Evolutionary conservation across 225 moss, liverwort and hornwort species (phyloP).

Genomic region (Polytrichum formosum): DNA sequence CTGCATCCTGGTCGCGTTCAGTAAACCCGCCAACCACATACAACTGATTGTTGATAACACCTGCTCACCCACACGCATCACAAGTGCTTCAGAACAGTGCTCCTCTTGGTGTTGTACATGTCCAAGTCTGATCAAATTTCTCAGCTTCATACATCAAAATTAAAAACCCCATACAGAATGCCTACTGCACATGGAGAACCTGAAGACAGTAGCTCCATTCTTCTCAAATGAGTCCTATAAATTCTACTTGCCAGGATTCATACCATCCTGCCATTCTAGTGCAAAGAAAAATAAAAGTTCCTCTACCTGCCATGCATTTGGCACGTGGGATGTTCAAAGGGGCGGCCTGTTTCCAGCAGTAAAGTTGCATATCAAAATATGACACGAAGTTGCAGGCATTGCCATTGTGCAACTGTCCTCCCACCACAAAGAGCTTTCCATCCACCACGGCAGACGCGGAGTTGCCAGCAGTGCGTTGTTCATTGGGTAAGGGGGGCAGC

Average conservation of each 20-base stretch:
- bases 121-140: no score
- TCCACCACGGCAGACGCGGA: slow-evolving; percentile 95
- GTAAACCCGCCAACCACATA: slow-evolving; percentile 94
- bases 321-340: slow-evolving; percentile 76
- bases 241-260: no score
- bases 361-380: slow-evolving; percentile 91
- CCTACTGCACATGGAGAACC: no score
- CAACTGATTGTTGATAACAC: slow-evolving; percentile 86
- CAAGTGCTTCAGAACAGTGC: background rate
- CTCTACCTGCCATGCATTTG: slow-evolving; percentile 91
- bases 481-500: slow-evolving; percentile 78
- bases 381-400: slow-evolving; percentile 87
- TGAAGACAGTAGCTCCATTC: no score
- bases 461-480: slow-evolving; percentile 82
- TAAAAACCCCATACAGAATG: no score
- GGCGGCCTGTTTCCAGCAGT: slow-evolving; percentile 89
- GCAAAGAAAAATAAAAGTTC: no score
- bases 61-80: slow-evolving; percentile 35
- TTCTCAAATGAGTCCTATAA: no score
- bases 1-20: slow-evolving; percentile 82
- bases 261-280: no score
- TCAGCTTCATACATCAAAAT: no score
- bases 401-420: slow-evolving; percentile 84
- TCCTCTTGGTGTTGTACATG: no score
- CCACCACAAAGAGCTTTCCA: slow-evolving; percentile 93